Base-by-base conservation (phyloP, 768 basidiomycete species). In the Favolaschia claudopus region DNA sequence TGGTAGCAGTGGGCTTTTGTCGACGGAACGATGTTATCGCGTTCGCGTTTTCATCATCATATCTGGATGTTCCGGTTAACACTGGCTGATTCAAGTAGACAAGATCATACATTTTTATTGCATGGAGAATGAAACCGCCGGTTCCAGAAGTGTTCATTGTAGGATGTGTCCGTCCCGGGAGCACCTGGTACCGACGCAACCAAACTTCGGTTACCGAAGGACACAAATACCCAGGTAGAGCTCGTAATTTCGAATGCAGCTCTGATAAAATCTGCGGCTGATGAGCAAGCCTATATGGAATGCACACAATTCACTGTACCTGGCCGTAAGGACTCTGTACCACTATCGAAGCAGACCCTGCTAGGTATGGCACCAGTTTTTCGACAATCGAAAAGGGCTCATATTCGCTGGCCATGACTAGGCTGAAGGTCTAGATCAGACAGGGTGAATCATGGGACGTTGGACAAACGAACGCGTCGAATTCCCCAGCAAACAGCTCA, bases 101-200 rank as follows among this genome's bases (percentile, higher is more conserved):
- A 17, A n/a, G 28, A 40, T 39, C 56, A 39, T 78, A 95, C 91
- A 98, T 86, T 84, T 93, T 93, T n/a, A 87, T 89, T 17, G 88
- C 84, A 69, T 92, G 88, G 28, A 98, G 80, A 39, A 99, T 75
- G 74, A 87, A 97, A 0, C 97, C 96, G 14, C 95, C 96, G 1
- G 90, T 88, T 12, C 93, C 93, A 20, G 92, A 89, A 57, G 88
- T 92, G 54, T 82, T 89, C 97, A 99, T 99, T 63, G 85, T 87
- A 4, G 97, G 97, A 77, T 99, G 97, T 36, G 93, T 96, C 32
- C 97, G 84, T 22, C 97, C 96, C 22, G 97, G 97, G n/a, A 99
- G 80, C 15, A 95, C 89, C 72, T 99, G 96, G 76, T 99, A 99
- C 62, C 86, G 84, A 27, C 96, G 86, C 37, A 93, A 73, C 90